These are phyloP conservation scores for Marchantia polymorpha DNA, from an alignment of 225 moss, liverwort and hornwort species.

Conservation along the genomic window DNA sequence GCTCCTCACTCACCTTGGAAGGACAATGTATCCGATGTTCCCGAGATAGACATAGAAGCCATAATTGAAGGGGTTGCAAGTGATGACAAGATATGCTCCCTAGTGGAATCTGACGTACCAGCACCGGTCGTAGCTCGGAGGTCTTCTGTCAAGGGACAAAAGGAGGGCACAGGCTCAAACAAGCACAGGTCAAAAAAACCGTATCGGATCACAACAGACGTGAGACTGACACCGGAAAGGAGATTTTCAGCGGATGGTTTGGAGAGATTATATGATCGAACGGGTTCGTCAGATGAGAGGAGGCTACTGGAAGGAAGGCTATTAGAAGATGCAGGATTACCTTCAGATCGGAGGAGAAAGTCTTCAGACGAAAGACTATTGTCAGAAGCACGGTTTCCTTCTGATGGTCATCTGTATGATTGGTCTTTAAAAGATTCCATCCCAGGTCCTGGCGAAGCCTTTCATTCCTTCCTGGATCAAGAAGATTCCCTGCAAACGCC, in stretches of 20 bases:
- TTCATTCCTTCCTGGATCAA: conserved; percentile 40
- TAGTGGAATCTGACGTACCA: conserved; percentile 22
- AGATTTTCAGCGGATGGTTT: conserved; percentile 28
- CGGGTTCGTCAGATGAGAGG: conserved; percentile 21
- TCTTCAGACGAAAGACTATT: conserved; percentile 3
- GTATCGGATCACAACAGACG: conserved; percentile 10
- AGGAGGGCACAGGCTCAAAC: neutral
- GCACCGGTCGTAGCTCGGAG: neutral
- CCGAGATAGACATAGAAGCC: conserved; percentile 34
- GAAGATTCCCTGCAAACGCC: conserved; percentile 37
- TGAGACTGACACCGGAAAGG: conserved; percentile 17
- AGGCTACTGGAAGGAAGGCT: conserved; percentile 4
- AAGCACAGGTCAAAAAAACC: conserved; percentile 3
- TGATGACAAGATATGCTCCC: conserved; percentile 33
- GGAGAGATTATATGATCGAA: conserved; percentile 1
- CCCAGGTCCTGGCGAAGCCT: conserved; percentile 25
- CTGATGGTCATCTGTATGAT: conserved; percentile 18
- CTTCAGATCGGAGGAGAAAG: conserved; percentile 3
- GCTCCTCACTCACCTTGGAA: conserved; percentile 60
- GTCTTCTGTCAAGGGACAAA: neutral
- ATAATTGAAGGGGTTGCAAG: conserved; percentile 38
- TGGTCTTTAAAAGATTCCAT: conserved; percentile 25
- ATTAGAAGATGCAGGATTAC: neutral
- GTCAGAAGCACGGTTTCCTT: neutral
- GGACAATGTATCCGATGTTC: conserved; percentile 21